Evolutionary conservation across 805 yeast species (phyloP), one percentile per base, ranked within the genome.

Genomic region (Schwanniomyces occidentalis): DNA sequence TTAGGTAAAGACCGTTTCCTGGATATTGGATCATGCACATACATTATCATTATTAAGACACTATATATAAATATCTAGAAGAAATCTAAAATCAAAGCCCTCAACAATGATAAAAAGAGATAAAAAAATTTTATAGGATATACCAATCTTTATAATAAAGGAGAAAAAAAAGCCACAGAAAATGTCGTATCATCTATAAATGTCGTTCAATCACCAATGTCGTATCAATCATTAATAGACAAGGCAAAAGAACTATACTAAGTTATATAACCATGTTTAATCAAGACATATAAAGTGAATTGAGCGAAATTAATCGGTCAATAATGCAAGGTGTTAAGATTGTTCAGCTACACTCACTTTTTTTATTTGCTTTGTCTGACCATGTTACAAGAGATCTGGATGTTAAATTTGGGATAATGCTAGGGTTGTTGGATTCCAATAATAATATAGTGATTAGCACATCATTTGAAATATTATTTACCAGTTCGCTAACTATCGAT

Each of bases 11-110:
- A 27, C 17, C 69, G 51, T 46, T 63, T 63, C 38, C 69, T 51
- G 32, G 60, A 40, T 37, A 56, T 39, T 13, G 68, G 67, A 32
- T 64, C 68, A 46, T 58, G 64, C 34, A 61, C 50, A 34, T 68
- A 58, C 65, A 64, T 61, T 40, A 57, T 60, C 66, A 62, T 61
- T 27, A n/a, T 45, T n/a, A n/a, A n/a, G n/a, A n/a, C n/a, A n/a
- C n/a, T n/a, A n/a, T n/a, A n/a, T n/a, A n/a, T n/a, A n/a, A n/a
- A n/a, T n/a, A n/a, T n/a, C n/a, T n/a, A n/a, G n/a, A n/a, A n/a
- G n/a, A n/a, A n/a, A n/a, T n/a, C n/a, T n/a, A n/a, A n/a, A n/a
- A n/a, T n/a, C n/a, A n/a, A n/a, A n/a, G n/a, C n/a, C n/a, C n/a
- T n/a, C n/a, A n/a, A n/a, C n/a, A n/a, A n/a, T n/a, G n/a, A n/a